Base-by-base conservation (phyloP, 768 basidiomycete species). In the Clitopilus hobsonii region DNA sequence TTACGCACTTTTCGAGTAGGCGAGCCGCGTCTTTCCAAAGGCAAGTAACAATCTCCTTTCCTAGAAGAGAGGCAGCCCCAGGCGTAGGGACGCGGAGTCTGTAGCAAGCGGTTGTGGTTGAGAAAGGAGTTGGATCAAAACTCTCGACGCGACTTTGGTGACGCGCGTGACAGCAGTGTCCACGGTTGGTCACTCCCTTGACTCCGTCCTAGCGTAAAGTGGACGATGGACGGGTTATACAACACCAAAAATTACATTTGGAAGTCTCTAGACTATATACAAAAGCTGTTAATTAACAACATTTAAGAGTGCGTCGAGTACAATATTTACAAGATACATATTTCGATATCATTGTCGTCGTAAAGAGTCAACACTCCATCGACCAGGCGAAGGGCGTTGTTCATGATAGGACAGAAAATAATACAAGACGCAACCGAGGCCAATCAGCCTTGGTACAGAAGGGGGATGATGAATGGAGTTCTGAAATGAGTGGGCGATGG, bases 261-360 rank as follows among this genome's bases (percentile, higher is more conserved):
- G 22, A 3, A 18, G n/a, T 11, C 14, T 45, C 41, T 45, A 45
- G 10, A 45, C 41, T 45, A 45, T 45, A 45, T 45, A 45, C 41
- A 45, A 45, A 45, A 45, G 41, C 41, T 45, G 41, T 45, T 45
- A 45, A 18, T 45, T 45, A 45, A 45, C 41, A 45, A 45, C 41
- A 45, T 45, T 45, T 23, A 45, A 3, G 22, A 6, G 41, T 45
- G 22, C 41, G 22, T 45, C 13, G 13, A 30, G 29, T 30, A 36
- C 32, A 36, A n/a, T 11, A 45, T 45, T 16, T 45, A 45, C 41
- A 45, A 45, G 41, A 20, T 23, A 45, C 41, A 18, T 2, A 3
- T 45, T 18, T 23, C 10, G 8, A 11, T 36, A 36, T 4, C 32
- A n/a, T 32, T 32, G 16, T 32, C 30, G 30, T 32, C 30, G n/a